Conservation (phyloP, 345 rosid species). For the Erucastrum elatum region DNA sequence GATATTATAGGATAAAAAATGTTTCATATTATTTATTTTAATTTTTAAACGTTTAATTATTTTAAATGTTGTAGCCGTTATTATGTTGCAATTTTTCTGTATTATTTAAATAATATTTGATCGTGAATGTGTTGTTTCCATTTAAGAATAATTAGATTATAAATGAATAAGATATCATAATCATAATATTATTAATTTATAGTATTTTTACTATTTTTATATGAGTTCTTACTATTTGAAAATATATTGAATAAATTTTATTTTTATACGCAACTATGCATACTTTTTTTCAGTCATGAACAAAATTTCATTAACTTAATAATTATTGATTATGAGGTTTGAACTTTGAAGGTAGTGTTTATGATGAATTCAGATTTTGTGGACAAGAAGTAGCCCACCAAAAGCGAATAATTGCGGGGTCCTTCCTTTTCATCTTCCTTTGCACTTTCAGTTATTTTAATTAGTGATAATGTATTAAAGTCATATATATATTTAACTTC, state of each 20-base stretch:
- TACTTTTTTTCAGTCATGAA: not conserved
- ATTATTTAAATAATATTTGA: too few species aligned
- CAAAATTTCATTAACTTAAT: not conserved
- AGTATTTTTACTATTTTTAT: not conserved
- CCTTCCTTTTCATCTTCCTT: constrained; percentile 20
- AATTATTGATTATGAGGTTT: constrained; percentile 14
- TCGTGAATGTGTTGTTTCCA: too few species aligned
- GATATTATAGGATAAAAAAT: too few species aligned
- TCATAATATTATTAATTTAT: too few species aligned
- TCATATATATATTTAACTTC: constrained; percentile 22
- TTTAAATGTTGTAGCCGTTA: too few species aligned
- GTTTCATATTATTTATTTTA: too few species aligned
- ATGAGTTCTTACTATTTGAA: not conserved
- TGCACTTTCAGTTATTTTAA: constrained; percentile 24
- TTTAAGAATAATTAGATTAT: too few species aligned
- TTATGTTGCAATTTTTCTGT: too few species aligned
- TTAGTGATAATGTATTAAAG: constrained; percentile 31
- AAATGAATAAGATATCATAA: too few species aligned
- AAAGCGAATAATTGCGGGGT: constrained; percentile 22
- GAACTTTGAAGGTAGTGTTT: constrained; percentile 4
- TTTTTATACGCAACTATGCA: constrained; percentile 4
- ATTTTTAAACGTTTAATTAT: too few species aligned
- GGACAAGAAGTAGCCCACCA: constrained; percentile 36
- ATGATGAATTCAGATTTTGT: constrained; percentile 19
- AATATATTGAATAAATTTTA: not conserved